Conservation (phyloP, 805 yeast genomes). For the Jamesozyma jinghongensis region DNA sequence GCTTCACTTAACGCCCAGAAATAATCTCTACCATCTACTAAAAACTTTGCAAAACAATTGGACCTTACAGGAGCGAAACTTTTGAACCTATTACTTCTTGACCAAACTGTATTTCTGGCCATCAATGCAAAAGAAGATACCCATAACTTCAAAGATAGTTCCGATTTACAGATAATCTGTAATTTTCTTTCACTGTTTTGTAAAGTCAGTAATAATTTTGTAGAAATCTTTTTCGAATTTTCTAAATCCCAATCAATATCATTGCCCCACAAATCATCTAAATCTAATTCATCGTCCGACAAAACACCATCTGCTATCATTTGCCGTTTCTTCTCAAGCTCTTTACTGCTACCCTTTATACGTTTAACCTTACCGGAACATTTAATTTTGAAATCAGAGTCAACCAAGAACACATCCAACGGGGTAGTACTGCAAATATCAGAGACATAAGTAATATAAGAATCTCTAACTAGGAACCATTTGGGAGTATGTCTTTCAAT, state of each 20-base stretch:
- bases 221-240: constrained; percentile 36
- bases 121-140: constrained; percentile 59
- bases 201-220: constrained; percentile 47
- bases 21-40: constrained; percentile 93
- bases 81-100: constrained; percentile 62
- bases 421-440: constrained; percentile 82
- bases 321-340: constrained; percentile 24
- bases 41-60: constrained; percentile 88
- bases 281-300: constrained; percentile 8
- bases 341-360: constrained; percentile 21
- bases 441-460: constrained; percentile 78
- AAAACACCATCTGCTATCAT: neutral
- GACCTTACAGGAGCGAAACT: constrained; percentile 89
- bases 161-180: constrained; percentile 59
- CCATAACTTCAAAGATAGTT: constrained; percentile 63
- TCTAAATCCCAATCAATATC: constrained; percentile 14
- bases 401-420: constrained; percentile 86
- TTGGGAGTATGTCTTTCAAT: constrained; percentile 82
- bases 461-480: constrained; percentile 83
- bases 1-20: constrained; percentile 95
- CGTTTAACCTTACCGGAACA: constrained; percentile 32
- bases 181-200: constrained; percentile 74
- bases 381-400: constrained; percentile 53
- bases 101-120: constrained; percentile 64
- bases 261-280: neutral